Conservation (phyloP, 805 yeast genomes). For the Yarrowia bubula region DNA sequence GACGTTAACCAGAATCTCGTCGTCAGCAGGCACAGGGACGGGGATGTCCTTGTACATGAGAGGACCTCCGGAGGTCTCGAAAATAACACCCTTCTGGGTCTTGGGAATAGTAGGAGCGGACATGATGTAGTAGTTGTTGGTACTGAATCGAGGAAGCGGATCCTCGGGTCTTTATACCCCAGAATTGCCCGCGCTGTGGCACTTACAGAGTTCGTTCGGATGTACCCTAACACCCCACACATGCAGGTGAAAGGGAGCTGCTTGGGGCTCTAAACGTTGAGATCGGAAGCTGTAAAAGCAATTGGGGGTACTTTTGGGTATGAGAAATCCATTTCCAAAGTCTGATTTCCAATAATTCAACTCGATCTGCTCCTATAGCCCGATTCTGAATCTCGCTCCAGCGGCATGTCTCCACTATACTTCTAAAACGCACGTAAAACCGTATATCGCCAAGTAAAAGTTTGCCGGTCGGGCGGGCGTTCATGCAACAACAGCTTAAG, state of each 20-base stretch:
- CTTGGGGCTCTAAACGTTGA: background rate
- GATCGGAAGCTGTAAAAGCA: too few relatives aligned
- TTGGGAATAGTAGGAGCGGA: constrained; percentile 51
- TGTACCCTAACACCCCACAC: constrained; percentile 9
- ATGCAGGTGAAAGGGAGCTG: background rate
- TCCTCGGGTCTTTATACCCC: background rate
- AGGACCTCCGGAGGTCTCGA: constrained; percentile 64
- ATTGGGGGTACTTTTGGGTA: background rate
- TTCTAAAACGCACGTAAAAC: background rate
- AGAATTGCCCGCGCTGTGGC: background rate
- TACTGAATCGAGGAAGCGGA: background rate
- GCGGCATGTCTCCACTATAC: background rate
- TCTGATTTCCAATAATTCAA: background rate
- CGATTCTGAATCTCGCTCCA: too few relatives aligned
- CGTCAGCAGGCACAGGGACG: constrained; percentile 74
- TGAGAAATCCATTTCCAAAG: background rate
- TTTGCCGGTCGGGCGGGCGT: constrained; percentile 10
- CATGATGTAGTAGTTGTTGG: constrained; percentile 28
- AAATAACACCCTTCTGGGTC: constrained; percentile 69
- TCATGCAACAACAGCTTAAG: background rate
- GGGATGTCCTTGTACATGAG: constrained; percentile 69
- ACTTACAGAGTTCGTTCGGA: constrained; percentile 5
- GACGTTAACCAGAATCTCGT: constrained; percentile 76
- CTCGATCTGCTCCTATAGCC: background rate
- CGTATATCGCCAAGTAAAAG: constrained; percentile 14